Evolutionary conservation across 2,329 filamentous ascomycete species (phyloP).

Genomic region (Trichophyton benhamiae): DNA sequence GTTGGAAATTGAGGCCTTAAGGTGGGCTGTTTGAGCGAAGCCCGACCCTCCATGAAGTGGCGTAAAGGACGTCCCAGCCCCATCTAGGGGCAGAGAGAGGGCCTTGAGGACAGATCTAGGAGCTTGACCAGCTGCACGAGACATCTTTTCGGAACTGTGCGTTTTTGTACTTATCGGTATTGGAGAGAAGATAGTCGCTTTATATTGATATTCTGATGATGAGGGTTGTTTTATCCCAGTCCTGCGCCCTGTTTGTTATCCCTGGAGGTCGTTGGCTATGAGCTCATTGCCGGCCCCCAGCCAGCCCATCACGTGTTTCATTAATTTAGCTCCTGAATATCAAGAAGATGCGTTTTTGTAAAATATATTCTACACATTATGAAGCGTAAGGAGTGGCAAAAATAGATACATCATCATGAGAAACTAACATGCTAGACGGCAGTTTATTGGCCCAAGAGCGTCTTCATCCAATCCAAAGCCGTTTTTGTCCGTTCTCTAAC

Average conservation of each 20-base stretch:
- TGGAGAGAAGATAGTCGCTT: too few species aligned
- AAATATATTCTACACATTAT: too few species aligned
- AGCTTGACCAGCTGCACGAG: slow-evolving; percentile 10
- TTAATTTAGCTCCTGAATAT: too few species aligned
- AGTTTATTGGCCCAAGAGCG: slow-evolving; percentile 6
- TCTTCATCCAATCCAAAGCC: slow-evolving; percentile 57
- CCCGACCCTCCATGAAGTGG: slow-evolving; percentile 30
- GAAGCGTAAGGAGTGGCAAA: too few species aligned
- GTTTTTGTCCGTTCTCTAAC: slow-evolving; percentile 74
- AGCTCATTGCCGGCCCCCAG: too few species aligned
- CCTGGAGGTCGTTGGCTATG: too few species aligned
- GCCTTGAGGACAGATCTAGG: slow-evolving; percentile 27
- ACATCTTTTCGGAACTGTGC: neutral
- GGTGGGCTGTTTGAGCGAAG: slow-evolving; percentile 34
- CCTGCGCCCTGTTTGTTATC: too few species aligned
- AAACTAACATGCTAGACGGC: neutral
- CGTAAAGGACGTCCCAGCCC: slow-evolving; percentile 25
- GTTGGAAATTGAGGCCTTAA: slow-evolving; percentile 21
- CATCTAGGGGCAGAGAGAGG: slow-evolving; percentile 23
- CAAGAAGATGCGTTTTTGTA: too few species aligned
- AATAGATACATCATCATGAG: neutral
- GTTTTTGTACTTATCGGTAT: too few species aligned
- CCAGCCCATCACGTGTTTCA: too few species aligned
- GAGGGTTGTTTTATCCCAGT: too few species aligned
- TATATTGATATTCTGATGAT: too few species aligned